Conservation (phyloP, 768 basidiomycete species). For the Pulveroboletus sp. region DNA sequence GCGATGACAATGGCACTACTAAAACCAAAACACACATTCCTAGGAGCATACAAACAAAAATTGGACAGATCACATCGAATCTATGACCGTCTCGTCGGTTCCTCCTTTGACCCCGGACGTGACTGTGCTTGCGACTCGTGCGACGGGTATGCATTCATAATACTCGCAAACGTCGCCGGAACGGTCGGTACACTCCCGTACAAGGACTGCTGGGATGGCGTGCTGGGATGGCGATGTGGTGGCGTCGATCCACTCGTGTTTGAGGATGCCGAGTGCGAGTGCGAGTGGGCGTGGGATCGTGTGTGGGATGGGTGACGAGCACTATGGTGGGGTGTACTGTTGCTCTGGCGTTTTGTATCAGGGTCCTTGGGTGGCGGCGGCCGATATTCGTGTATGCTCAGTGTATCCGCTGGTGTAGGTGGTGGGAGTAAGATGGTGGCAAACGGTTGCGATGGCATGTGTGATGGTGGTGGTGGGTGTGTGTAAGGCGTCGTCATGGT, state of each 20-base stretch:
- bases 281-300: slow-evolving; percentile 11
- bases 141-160: slow-evolving; percentile 67
- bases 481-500: slow-evolving; percentile 13
- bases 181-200: slow-evolving; percentile 30
- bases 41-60: slow-evolving; percentile 5
- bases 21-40: too few relatives aligned
- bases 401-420: slow-evolving; percentile 23
- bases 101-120: slow-evolving; percentile 28
- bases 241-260: slow-evolving; percentile 17
- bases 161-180: slow-evolving; percentile 61
- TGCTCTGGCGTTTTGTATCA: slow-evolving; percentile 20
- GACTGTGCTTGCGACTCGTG: slow-evolving; percentile 26
- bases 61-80: neutral
- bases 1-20: too few relatives aligned
- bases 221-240: slow-evolving; percentile 14
- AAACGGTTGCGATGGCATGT: slow-evolving; percentile 24
- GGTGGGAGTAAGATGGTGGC: slow-evolving; percentile 32
- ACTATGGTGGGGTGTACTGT: slow-evolving; percentile 1
- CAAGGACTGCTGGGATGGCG: slow-evolving; percentile 18
- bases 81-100: slow-evolving; percentile 16
- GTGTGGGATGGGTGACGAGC: slow-evolving; percentile 10
- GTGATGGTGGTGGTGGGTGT: slow-evolving; percentile 20
- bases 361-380: slow-evolving; percentile 23
- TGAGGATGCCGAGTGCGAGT: slow-evolving; percentile 25
- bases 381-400: slow-evolving; percentile 33